Evolutionary conservation across 1,284 basidiomycete species (phyloP).

Genomic region (Puccinia horiana): DNA sequence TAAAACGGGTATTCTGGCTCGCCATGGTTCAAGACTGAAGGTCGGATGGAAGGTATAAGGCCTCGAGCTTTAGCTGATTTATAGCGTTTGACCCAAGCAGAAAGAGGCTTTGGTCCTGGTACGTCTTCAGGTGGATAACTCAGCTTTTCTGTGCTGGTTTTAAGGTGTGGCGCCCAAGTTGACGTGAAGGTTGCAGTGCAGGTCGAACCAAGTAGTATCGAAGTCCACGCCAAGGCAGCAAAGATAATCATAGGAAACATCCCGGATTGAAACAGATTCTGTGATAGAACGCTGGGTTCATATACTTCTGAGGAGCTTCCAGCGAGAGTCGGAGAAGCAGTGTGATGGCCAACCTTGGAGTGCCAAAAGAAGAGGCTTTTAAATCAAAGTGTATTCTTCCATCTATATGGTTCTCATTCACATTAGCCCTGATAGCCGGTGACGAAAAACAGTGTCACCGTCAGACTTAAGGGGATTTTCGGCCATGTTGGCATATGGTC

Average conservation of each 20-base stretch:
- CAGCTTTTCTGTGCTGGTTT: not conserved
- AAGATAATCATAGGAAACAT: not conserved
- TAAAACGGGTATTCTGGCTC: conserved; percentile 22
- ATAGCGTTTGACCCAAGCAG: conserved; percentile 71
- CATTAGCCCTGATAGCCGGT: not conserved
- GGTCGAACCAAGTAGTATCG: not conserved
- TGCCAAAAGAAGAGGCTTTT: not conserved
- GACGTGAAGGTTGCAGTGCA: not conserved
- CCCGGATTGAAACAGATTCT: not conserved
- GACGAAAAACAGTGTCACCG: not conserved
- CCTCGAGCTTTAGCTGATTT: conserved; percentile 67
- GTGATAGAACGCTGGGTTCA: not conserved
- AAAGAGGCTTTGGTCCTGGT: conserved; percentile 60
- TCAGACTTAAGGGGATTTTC: not conserved
- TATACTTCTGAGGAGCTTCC: not conserved
- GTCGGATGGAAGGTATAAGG: conserved; percentile 71
- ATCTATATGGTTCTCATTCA: not conserved
- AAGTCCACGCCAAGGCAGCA: conserved; percentile 13
- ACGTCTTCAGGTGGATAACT: conserved; percentile 39
- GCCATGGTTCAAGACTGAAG: conserved; percentile 57
- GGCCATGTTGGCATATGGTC: conserved; percentile 22
- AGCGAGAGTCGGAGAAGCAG: not conserved
- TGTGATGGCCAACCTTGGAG: not conserved
- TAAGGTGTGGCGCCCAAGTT: not conserved
- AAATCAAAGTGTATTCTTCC: not conserved